Base-by-base conservation (phyloP, 1,284 basidiomycete species). In the Cryptococcus deneoformans region DNA sequence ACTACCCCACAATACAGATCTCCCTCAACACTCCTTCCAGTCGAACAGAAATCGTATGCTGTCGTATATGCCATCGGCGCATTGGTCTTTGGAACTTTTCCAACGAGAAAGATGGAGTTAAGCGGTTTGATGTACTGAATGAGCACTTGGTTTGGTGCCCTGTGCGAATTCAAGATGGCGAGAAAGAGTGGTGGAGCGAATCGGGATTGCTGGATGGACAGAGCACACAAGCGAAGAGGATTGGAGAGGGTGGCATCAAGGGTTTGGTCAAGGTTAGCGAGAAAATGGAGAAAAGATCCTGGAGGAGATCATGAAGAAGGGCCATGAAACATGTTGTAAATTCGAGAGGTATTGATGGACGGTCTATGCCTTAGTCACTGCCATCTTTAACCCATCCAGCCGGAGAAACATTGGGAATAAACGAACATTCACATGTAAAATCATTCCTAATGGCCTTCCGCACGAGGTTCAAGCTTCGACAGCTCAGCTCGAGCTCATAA, bases 81-180 rank as follows among this genome's bases (percentile, higher is more conserved):
- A 59, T 74, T 3, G 73, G 73, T 6, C 49, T 73, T 9, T 74
- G 72, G 71, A 29, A 63, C 10, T 72, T 68, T 50, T 51, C 24
- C 37, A 45, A 34, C 44, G 24, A 50, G 9, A 29, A 29, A 29
- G 4, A 29, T 29, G 29, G 29, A 29, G 43, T n/a, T 11, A 58
- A 12, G 6, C 45, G 52, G 20, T 63, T 74, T n/a, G 67, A 73
- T 55, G 37, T 71, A 34, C 48, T 62, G 1, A 51, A 52, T 9
- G 67, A 69, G 49, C 73, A 76, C 57, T 47, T 67, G 14, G 50
- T 24, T 10, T 76, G 73, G 73, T 76, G 73, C 59, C 72, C 73
- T 14, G 54, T 73, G 1, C 46, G 66, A 11, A 43, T 42, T n/a
- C 58, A 57, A 8, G 42, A 50, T n/a, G 70, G 70, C 68, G 68